Evolutionary conservation across 2,329 filamentous ascomycete genomes (phyloP).

Genomic region (Aspergillus flavus): DNA sequence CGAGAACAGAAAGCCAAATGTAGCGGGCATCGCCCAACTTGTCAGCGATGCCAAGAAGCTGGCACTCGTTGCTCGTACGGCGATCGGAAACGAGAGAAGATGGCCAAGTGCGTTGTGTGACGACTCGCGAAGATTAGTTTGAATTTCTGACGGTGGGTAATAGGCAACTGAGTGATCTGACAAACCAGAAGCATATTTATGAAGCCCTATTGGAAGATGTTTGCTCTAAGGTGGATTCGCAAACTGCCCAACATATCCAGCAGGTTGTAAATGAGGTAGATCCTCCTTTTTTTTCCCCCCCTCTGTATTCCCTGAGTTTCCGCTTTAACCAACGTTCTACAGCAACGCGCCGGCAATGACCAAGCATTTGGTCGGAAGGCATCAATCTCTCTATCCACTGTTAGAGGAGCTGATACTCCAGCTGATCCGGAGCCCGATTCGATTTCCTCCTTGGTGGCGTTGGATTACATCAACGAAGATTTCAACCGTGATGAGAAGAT

Average conservation of each 20-base stretch:
- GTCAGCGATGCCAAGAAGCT: constrained; percentile 46
- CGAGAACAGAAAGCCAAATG: constrained; percentile 51
- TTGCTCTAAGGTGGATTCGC: constrained; percentile 34
- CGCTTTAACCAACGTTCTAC: neutral
- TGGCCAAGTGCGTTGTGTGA: constrained; percentile 40
- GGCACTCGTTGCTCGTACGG: constrained; percentile 46
- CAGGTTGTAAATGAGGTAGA: constrained; percentile 38
- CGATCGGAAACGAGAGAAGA: constrained; percentile 47
- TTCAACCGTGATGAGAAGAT: constrained; percentile 44
- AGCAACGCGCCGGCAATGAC: constrained; percentile 19
- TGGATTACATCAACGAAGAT: constrained; percentile 48
- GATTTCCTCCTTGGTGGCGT: constrained; percentile 35
- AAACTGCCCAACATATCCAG: constrained; percentile 38
- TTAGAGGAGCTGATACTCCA: constrained; percentile 13
- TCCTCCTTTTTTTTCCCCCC: neutral
- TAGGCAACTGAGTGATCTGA: constrained; percentile 44
- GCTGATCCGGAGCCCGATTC: constrained; percentile 19
- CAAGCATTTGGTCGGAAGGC: constrained; percentile 14
- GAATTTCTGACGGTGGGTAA: constrained; percentile 15
- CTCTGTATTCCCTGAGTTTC: neutral
- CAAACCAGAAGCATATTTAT: constrained; percentile 38
- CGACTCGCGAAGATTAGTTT: constrained; percentile 1
- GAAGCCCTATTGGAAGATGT: constrained; percentile 39
- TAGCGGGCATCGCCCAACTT: constrained; percentile 47
- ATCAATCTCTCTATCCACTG: constrained; percentile 14